Percentiles rank a stretch among this genome's conserved stretches.
Conservation (phyloP, 108 stramenopile genomes). For the Poteriospumella lacustris region DNA sequence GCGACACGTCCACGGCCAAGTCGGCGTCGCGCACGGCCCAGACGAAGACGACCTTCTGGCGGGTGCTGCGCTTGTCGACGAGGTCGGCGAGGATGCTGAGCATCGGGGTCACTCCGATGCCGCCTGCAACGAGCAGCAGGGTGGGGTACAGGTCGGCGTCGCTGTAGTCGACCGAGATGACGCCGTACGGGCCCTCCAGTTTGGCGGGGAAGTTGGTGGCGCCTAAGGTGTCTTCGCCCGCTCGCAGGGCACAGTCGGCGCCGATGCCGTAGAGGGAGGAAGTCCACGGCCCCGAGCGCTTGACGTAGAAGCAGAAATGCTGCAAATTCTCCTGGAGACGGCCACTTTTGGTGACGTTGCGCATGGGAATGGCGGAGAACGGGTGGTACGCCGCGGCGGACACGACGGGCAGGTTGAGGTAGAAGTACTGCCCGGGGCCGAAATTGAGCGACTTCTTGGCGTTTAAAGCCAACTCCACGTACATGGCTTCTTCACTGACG, state of each 20-base stretch:
- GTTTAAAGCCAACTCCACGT: too few species aligned
- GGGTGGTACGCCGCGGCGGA: constrained; percentile 37
- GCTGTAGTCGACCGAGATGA: neutral
- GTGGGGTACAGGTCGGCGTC: neutral
- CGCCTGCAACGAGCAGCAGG: constrained; percentile 47
- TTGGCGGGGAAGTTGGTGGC: neutral
- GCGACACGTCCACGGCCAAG: too few species aligned
- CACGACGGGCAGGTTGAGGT: constrained; percentile 33
- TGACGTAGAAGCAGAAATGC: neutral
- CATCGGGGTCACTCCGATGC: constrained; percentile 51
- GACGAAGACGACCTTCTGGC: neutral
- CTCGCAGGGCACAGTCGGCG: neutral
- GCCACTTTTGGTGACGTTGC: constrained; percentile 34
- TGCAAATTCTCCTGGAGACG: neutral
- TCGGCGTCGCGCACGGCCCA: neutral
- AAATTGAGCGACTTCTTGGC: too few species aligned
- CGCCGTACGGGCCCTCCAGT: constrained; percentile 41
- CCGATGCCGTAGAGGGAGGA: constrained; percentile 1
- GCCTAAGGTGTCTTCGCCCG: neutral
- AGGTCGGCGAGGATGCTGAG: constrained; percentile 32
- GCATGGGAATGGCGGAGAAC: constrained; percentile 39
- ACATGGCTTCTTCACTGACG: too few species aligned
- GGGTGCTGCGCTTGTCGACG: neutral
- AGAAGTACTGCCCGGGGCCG: constrained; percentile 49
- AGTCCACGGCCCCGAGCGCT: neutral